phyloP scores from a whole-genome alignment of 2,329 filamentous ascomycete genomes.

The Diaporthe sp. region DNA sequence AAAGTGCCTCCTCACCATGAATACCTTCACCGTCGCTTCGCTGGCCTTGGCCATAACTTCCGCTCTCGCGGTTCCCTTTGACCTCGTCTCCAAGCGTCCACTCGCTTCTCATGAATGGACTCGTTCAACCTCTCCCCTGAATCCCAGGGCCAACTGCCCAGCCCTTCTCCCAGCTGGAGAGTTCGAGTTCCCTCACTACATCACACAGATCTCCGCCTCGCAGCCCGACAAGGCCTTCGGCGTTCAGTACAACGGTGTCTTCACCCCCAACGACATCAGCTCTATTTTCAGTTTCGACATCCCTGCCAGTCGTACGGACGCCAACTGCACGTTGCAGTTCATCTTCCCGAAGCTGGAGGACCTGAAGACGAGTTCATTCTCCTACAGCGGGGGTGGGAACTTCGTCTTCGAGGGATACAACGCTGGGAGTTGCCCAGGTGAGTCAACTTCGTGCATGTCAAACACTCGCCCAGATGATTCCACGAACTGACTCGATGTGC shows the following conservation, averaged over 20 bases:
- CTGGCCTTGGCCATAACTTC: background rate
- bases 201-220: constrained; percentile 49
- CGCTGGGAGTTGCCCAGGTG: constrained; percentile 48
- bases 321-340: constrained; percentile 63
- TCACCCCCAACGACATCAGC: constrained; percentile 54
- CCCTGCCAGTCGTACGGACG: constrained; percentile 53
- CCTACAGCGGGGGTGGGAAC: constrained; percentile 54
- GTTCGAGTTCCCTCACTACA: constrained; percentile 52
- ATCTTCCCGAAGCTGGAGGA: constrained; percentile 55
- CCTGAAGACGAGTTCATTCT: constrained; percentile 53
- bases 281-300: constrained; percentile 63
- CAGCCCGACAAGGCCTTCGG: constrained; percentile 56
- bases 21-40: background rate
- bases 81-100: constrained; percentile 48
- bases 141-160: constrained; percentile 47
- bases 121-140: constrained; percentile 34
- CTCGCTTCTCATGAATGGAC: constrained; percentile 44
- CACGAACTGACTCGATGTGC: background rate
- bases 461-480: no score
- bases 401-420: constrained; percentile 51
- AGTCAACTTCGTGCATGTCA: background rate
- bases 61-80: constrained; percentile 29
- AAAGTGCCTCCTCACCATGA: background rate
- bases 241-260: constrained; percentile 54
- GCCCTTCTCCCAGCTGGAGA: constrained; percentile 47